These are phyloP conservation scores for Coriolopsis trogii DNA, from an alignment of 1,284 basidiomycete genomes.

Conservation along the genomic window DNA sequence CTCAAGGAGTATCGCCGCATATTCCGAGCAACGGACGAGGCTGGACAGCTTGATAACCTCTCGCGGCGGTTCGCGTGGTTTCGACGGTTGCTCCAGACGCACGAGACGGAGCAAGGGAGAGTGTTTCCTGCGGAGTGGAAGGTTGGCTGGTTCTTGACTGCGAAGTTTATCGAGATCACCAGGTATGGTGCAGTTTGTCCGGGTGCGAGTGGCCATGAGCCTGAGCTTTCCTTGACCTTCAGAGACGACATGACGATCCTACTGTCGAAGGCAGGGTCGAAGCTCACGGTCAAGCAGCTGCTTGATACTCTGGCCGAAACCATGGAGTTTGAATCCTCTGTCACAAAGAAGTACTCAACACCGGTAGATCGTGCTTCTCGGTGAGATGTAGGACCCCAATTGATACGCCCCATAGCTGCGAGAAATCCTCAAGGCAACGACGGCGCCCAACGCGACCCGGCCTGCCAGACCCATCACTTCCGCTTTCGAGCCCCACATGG, in stretches of 20 bases:
- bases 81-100: slow-evolving; percentile 83
- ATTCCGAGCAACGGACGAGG: slow-evolving; percentile 90
- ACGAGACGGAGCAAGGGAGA: slow-evolving; percentile 85
- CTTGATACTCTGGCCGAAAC: slow-evolving; percentile 87
- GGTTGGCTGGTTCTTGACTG: slow-evolving; percentile 78
- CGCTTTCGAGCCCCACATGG: slow-evolving; percentile 91
- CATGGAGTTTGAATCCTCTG: slow-evolving; percentile 82
- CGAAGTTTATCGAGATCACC: slow-evolving; percentile 87
- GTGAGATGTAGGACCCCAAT: too few relatives aligned
- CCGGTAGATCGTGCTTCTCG: too few relatives aligned
- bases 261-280: slow-evolving; percentile 70
- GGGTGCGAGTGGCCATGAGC: background rate
- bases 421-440: slow-evolving; percentile 60
- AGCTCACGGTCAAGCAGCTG: slow-evolving; percentile 75
- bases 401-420: too few relatives aligned
- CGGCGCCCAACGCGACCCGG: slow-evolving; percentile 48
- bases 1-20: slow-evolving; percentile 97
- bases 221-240: background rate
- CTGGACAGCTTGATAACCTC: slow-evolving; percentile 96
- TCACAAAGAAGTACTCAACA: slow-evolving; percentile 78
- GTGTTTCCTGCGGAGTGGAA: slow-evolving; percentile 87
- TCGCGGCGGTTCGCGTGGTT: slow-evolving; percentile 96
- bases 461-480: slow-evolving; percentile 74
- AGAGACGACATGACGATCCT: slow-evolving; percentile 75
- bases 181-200: slow-evolving; percentile 51